Evolutionary conservation across 2,329 filamentous ascomycete species (phyloP).

Genomic region (Aureobasidium uvarum): DNA sequence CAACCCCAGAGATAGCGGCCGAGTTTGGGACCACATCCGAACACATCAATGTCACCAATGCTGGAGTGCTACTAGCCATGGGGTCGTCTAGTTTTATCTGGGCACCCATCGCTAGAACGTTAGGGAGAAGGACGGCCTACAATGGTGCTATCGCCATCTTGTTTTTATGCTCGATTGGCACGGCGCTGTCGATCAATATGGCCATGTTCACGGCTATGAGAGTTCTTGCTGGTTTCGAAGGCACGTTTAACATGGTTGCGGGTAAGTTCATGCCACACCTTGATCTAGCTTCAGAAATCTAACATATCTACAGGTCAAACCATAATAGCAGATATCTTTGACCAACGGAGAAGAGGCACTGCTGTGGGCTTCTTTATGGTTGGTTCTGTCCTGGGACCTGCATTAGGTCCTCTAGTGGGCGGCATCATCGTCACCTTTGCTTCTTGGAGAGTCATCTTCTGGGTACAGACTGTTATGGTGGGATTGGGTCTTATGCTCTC

Average conservation of each 20-base stretch:
- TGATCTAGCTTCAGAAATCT: neutral
- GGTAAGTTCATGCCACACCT: constrained; percentile 47
- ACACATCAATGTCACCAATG: constrained; percentile 70
- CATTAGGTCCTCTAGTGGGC: constrained; percentile 58
- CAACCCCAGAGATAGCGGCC: constrained; percentile 66
- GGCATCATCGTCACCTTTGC: constrained; percentile 71
- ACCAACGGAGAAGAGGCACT: constrained; percentile 56
- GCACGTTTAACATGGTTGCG: constrained; percentile 70
- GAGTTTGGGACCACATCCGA: constrained; percentile 63
- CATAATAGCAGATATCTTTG: constrained; percentile 57
- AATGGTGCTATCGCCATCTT: constrained; percentile 61
- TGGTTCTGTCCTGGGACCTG: constrained; percentile 64
- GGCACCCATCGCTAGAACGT: constrained; percentile 59
- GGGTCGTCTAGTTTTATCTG: constrained; percentile 65
- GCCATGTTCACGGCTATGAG: constrained; percentile 68
- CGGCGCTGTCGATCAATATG: constrained; percentile 66
- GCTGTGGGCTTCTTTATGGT: constrained; percentile 70
- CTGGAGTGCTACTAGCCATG: constrained; percentile 68
- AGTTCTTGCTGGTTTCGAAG: constrained; percentile 68
- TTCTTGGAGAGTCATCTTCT: constrained; percentile 73
- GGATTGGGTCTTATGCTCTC: constrained; percentile 58
- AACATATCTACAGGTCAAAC: constrained; percentile 37
- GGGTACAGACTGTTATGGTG: constrained; percentile 66
- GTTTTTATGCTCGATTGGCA: constrained; percentile 64
- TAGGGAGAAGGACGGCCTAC: constrained; percentile 47